Conservation (phyloP, 768 basidiomycete genomes). For the Pleurotus giganteus region DNA sequence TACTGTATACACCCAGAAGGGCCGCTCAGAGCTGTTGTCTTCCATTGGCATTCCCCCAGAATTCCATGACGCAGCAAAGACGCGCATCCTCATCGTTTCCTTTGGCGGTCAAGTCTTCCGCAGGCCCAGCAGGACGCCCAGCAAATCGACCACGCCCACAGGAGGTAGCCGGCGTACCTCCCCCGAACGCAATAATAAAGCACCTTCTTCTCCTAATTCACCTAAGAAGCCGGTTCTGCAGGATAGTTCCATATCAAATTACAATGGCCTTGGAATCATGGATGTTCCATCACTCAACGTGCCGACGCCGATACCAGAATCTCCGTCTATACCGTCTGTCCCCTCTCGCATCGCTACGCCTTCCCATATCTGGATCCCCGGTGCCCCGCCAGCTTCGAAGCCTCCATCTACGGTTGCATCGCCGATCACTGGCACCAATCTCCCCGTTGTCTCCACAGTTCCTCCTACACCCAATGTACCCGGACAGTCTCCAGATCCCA, state of each 20-base stretch:
- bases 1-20: constrained; percentile 48
- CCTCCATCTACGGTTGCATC: constrained; percentile 22
- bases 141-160: constrained; percentile 29
- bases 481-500: constrained; percentile 7
- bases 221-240: neutral
- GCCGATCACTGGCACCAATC: neutral
- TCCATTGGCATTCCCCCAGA: constrained; percentile 58
- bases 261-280: constrained; percentile 9
- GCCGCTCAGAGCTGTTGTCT: constrained; percentile 52
- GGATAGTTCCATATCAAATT: neutral
- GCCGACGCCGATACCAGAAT: neutral
- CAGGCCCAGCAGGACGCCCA: constrained; percentile 43
- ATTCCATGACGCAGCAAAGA: constrained; percentile 42
- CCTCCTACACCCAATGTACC: constrained; percentile 32
- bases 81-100: constrained; percentile 72
- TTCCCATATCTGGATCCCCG: constrained; percentile 57
- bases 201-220: neutral
- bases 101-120: constrained; percentile 79
- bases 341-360: constrained; percentile 43
- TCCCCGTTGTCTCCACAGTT: constrained; percentile 25
- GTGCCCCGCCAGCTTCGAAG: constrained; percentile 51
- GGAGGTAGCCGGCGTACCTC: constrained; percentile 18
- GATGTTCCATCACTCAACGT: constrained; percentile 5
- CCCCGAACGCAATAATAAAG: constrained; percentile 11
- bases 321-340: neutral